Conservation (phyloP, 2,329 filamentous ascomycete genomes). For the Clarireedia homoeocarpa region DNA sequence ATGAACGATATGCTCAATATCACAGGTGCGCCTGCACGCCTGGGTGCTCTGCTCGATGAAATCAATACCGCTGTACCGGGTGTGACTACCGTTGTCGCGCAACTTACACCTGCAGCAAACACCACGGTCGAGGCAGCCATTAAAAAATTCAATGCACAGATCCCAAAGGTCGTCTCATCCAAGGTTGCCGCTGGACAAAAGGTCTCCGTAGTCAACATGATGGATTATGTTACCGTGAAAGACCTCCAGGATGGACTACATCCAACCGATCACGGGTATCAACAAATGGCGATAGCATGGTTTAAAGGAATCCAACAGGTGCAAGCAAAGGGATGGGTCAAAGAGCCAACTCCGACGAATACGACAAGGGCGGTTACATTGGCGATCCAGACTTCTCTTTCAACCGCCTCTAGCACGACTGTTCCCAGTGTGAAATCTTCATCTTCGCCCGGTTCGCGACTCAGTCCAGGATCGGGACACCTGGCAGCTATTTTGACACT, state of each 20-base stretch:
- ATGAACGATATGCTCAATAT: slow-evolving; percentile 21
- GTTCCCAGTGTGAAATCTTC: not conserved
- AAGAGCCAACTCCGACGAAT: not conserved
- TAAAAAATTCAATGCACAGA: slow-evolving; percentile 13
- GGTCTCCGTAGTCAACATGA: slow-evolving; percentile 12
- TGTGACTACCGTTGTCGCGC: slow-evolving; percentile 31
- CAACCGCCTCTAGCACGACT: not conserved
- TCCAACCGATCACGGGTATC: slow-evolving; percentile 18
- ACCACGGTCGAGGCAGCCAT: not conserved
- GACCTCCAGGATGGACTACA: slow-evolving; percentile 15
- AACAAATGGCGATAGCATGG: slow-evolving; percentile 15
- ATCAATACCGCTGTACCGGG: slow-evolving; percentile 27
- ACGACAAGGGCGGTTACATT: not conserved
- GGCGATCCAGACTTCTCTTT: not conserved
- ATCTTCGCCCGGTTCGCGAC: not conserved
- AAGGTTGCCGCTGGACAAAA: slow-evolving; percentile 8
- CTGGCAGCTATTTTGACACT: too few relatives aligned
- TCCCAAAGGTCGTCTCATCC: slow-evolving; percentile 12
- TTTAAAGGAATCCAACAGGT: slow-evolving; percentile 8
- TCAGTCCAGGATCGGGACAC: too few relatives aligned
- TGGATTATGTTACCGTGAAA: slow-evolving; percentile 2
- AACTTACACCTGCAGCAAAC: slow-evolving; percentile 25
- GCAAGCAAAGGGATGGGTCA: slow-evolving; percentile 2
- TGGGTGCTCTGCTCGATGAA: slow-evolving; percentile 29
- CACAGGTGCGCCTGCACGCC: slow-evolving; percentile 27